phyloP scores from a whole-genome alignment of 768 basidiomycete species.

The Suillus clintonianus region DNA sequence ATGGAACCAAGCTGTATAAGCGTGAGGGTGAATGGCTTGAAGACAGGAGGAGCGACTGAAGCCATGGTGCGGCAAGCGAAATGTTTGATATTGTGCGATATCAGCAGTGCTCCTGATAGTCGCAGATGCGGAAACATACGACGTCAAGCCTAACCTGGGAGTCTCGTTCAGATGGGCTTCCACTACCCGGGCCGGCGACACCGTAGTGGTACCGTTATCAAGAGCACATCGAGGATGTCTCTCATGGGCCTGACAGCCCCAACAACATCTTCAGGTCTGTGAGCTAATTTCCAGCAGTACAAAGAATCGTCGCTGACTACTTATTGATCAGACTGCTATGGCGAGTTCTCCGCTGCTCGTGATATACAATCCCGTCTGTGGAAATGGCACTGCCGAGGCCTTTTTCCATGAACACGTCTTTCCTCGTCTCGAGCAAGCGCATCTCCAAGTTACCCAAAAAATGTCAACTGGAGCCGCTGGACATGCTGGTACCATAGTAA shows the following conservation, averaged over 20 bases:
- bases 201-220: not conserved
- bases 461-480: conserved; percentile 52
- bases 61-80: conserved; percentile 24
- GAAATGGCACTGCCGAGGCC: conserved; percentile 53
- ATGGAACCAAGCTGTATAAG: conserved; percentile 87
- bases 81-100: not conserved
- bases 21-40: conserved; percentile 82
- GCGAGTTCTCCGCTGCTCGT: conserved; percentile 52
- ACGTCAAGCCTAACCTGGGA: not conserved
- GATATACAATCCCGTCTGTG: conserved; percentile 78
- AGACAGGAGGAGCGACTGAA: conserved; percentile 32
- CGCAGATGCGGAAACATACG: conserved; percentile 2
- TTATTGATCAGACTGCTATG: not conserved
- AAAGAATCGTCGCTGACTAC: not conserved
- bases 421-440: conserved; percentile 53
- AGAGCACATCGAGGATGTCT: not conserved
- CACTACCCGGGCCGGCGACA: not conserved
- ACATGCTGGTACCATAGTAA: conserved; percentile 54
- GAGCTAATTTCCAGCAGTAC: not conserved
- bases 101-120: not conserved
- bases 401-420: conserved; percentile 65
- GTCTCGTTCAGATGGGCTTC: no score
- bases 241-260: not conserved
- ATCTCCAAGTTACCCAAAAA: conserved; percentile 34
- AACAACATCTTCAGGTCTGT: not conserved